A percentile compares a stretch with the other conserved stretches of the same genome.
Evolutionary conservation across 192 early-diverging fungal genomes (phyloP).

Genomic region (Coemansia sp.): DNA sequence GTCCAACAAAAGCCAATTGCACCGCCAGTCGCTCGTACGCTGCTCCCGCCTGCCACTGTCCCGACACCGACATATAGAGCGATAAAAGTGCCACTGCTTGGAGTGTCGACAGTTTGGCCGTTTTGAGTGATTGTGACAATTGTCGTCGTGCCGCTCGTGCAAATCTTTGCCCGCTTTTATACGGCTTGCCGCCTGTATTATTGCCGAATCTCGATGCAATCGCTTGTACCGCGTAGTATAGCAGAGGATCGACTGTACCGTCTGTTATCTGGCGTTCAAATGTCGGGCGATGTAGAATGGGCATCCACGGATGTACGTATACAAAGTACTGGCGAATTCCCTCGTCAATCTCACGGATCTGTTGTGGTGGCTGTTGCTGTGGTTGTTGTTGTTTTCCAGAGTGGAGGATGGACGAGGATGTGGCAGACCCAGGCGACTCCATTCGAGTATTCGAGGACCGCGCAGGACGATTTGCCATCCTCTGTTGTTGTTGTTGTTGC

Average conservation of each 20-base stretch:
- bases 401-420: background rate
- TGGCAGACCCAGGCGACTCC: background rate
- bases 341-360: no score
- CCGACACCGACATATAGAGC: slow-evolving; percentile 50
- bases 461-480: no score
- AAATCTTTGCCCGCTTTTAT: slow-evolving; percentile 29
- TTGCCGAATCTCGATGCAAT: slow-evolving; percentile 28
- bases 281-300: slow-evolving; percentile 50
- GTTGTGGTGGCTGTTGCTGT: no score
- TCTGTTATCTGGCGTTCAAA: slow-evolving; percentile 44
- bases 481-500: no score
- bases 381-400: no score
- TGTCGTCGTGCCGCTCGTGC: slow-evolving; percentile 26
- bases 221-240: slow-evolving; percentile 50
- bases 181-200: slow-evolving; percentile 14
- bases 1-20: slow-evolving; percentile 49
- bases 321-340: slow-evolving; percentile 39
- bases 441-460: background rate
- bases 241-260: slow-evolving; percentile 29
- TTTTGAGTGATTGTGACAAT: slow-evolving; percentile 18
- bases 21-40: slow-evolving; percentile 51
- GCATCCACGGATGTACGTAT: slow-evolving; percentile 55
- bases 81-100: slow-evolving; percentile 41
- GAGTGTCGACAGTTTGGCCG: slow-evolving; percentile 30
- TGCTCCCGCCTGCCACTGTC: slow-evolving; percentile 50